These are phyloP conservation scores for Podochytrium sp. DNA, from an alignment of 192 early-diverging fungal genomes.

Conservation along the genomic window DNA sequence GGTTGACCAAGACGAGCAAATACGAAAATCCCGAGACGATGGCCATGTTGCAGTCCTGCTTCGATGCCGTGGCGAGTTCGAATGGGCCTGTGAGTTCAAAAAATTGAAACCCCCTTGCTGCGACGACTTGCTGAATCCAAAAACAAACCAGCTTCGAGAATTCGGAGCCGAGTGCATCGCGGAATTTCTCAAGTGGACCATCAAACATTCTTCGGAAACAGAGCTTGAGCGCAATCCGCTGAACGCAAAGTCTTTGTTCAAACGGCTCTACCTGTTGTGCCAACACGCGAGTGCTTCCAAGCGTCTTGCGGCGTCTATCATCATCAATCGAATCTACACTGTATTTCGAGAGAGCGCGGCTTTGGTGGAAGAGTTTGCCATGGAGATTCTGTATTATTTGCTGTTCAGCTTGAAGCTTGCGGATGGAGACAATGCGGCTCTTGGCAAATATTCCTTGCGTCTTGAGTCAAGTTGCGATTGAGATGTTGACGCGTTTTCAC, in stretches of 20 bases:
- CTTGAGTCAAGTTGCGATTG: too few relatives aligned
- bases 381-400: constrained; percentile 73
- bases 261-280: constrained; percentile 66
- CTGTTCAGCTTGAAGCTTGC: constrained; percentile 64
- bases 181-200: constrained; percentile 78
- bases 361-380: constrained; percentile 67
- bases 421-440: constrained; percentile 60
- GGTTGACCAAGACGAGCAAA: constrained; percentile 76
- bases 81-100: constrained; percentile 40
- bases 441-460: constrained; percentile 49
- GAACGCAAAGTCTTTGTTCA: constrained; percentile 73
- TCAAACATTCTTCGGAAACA: constrained; percentile 64
- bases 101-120: too few relatives aligned
- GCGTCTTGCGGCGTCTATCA: constrained; percentile 68
- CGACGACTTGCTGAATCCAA: too few relatives aligned
- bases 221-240: constrained; percentile 57
- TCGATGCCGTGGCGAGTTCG: constrained; percentile 57
- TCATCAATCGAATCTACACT: constrained; percentile 73
- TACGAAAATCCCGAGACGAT: constrained; percentile 82
- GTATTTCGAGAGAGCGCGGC: constrained; percentile 67
- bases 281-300: constrained; percentile 65
- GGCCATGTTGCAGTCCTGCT: constrained; percentile 65
- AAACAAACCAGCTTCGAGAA: constrained; percentile 68
- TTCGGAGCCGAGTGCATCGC: constrained; percentile 74
- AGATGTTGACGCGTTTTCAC: constrained; percentile 3